Evolutionary conservation across 2,329 filamentous ascomycete genomes (phyloP).

Genomic region (Aspergillus novofumigatus): DNA sequence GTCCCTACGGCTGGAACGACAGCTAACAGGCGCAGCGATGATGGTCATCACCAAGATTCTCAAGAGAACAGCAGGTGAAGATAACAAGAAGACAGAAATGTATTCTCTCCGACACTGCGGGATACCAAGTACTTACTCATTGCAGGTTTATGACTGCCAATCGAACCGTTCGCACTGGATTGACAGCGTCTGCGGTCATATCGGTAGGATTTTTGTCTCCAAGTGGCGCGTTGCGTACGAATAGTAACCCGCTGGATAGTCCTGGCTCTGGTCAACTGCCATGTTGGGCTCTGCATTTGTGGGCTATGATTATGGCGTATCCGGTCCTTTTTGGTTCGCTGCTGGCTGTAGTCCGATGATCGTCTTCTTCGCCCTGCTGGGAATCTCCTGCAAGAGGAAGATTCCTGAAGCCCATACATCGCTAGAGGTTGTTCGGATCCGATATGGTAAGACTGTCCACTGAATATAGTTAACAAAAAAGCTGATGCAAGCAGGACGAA

Average conservation of each 20-base stretch:
- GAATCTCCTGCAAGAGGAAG: slow-evolving; percentile 50
- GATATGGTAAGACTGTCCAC: slow-evolving; percentile 39
- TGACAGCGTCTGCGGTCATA: slow-evolving; percentile 52
- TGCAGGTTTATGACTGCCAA: slow-evolving; percentile 52
- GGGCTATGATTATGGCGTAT: slow-evolving; percentile 52
- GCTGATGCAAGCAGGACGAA: slow-evolving; percentile 20
- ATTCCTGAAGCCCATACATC: slow-evolving; percentile 54
- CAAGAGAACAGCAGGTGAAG: slow-evolving; percentile 49
- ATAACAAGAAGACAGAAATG: slow-evolving; percentile 53
- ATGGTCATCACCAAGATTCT: slow-evolving; percentile 45
- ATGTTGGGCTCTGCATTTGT: slow-evolving; percentile 49
- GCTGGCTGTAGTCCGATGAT: slow-evolving; percentile 55
- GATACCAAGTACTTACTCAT: not conserved
- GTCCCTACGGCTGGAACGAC: too few species aligned
- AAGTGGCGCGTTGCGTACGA: too few species aligned
- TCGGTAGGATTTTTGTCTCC: slow-evolving; percentile 31
- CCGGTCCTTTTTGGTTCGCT: slow-evolving; percentile 56
- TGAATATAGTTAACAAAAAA: not conserved
- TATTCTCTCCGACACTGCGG: slow-evolving; percentile 7
- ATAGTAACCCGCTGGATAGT: slow-evolving; percentile 19
- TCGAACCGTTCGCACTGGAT: slow-evolving; percentile 47
- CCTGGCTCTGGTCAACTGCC: slow-evolving; percentile 54
- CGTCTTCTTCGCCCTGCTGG: slow-evolving; percentile 51
- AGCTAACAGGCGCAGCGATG: slow-evolving; percentile 35
- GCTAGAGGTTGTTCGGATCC: slow-evolving; percentile 51